Conservation (phyloP, 139 green algal genomes). For the Chlamydomonas sp. region DNA sequence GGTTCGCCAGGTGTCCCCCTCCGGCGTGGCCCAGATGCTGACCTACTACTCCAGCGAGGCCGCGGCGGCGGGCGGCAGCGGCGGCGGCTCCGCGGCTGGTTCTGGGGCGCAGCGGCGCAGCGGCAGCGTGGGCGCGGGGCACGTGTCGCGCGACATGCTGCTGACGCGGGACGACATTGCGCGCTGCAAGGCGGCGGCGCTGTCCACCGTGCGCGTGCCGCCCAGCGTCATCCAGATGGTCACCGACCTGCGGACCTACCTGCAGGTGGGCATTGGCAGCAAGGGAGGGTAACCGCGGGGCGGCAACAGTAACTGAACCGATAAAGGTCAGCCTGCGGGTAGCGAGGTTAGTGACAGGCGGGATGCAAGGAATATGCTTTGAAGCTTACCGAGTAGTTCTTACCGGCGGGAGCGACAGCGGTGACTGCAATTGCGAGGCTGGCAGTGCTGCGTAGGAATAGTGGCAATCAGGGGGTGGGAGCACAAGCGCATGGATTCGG, state of each 20-base stretch:
- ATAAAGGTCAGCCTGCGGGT: neutral
- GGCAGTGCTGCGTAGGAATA: too few relatives aligned
- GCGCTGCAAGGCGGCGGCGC: constrained; percentile 60
- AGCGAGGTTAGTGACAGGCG: neutral
- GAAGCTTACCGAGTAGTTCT: too few relatives aligned
- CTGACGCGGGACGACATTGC: constrained; percentile 71
- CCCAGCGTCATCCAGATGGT: constrained; percentile 79
- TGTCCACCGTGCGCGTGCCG: constrained; percentile 70
- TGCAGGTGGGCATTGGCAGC: constrained; percentile 52
- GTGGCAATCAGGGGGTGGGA: too few relatives aligned
- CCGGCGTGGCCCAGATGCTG: constrained; percentile 45
- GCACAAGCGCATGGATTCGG: too few relatives aligned
- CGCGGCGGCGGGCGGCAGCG: neutral
- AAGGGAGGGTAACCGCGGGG: neutral
- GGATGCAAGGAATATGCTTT: neutral
- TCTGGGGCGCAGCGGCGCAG: neutral
- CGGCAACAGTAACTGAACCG: neutral
- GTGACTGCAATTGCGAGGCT: too few relatives aligned
- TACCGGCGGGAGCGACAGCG: too few relatives aligned
- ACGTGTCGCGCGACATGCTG: neutral
- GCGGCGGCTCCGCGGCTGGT: neutral
- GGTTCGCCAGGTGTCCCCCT: constrained; percentile 8
- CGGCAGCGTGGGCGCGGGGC: too few relatives aligned
- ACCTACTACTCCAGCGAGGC: constrained; percentile 43
- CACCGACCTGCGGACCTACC: constrained; percentile 75